Base-by-base conservation (phyloP, 116 monocot species). In the Trichopus zeylanicus region DNA sequence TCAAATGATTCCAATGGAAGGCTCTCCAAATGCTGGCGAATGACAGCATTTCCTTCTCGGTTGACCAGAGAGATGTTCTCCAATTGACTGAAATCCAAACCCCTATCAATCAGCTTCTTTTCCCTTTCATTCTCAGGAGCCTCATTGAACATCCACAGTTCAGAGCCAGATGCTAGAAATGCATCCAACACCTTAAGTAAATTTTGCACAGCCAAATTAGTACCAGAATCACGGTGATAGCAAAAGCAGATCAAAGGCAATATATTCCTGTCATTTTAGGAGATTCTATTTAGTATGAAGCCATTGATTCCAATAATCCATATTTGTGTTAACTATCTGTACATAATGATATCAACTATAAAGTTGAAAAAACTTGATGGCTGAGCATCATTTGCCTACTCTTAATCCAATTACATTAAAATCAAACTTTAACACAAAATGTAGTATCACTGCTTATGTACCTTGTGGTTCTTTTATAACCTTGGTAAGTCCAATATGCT, bases 141-240 rank as follows among this genome's bases (percentile, higher is more conserved):
- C 51, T 83, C 77, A 59, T 88, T 88, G 65, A 88, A 88, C 83
- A 88, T 77, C 88, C 88, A 88, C 48, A 88, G 52, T 56, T 88
- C 80, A 46, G 88, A 88, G 38, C 65, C 74, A 32, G 84, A 80
- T 42, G 83, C 88, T 25, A 88, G 68, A 75, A 83, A 88, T 28
- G 88, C 88, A 80, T 88, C 84, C 62, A 88, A 53, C 46, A 88
- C 88, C 88, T 88, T 46, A 51, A 75, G 56, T 24, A 64, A 23
- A 29, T n/a, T 16, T 15, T 55, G 29, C n/a, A 16, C 42, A 13
- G 18, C 8, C 13, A n/a, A 42, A 42, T 18, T 13, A 42, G n/a
- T 13, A 42, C 42, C 42, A 15, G 42, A 42, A 42, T 42, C 42
- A 42, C 3, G 42, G 18, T 39, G 5, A 39, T 12, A 3, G 18